Evolutionary conservation across 257 asterid species (phyloP), one percentile per base, ranked within the genome.

Genomic region (Solanum stenotomum): DNA sequence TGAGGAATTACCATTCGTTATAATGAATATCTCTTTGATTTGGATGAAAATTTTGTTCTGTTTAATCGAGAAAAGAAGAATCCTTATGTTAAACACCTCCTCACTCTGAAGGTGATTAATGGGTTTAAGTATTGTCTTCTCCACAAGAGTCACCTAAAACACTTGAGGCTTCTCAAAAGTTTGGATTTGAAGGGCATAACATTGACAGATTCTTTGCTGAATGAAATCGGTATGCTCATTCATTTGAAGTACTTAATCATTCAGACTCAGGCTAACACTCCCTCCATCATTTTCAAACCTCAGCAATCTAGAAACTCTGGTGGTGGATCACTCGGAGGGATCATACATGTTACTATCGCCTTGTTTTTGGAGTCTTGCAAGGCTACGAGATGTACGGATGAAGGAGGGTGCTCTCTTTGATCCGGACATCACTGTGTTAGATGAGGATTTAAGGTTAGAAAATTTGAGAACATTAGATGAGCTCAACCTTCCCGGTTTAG

Each of bases 391-490:
- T n/a, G 11, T 89, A 4, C 14, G 2, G 11, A 85, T 78, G 0
- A 2, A 0, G 0, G 0, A 1, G 0, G 1, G 34, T 27, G 8
- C 27, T 15, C 0, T 40, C 2, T 40, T 25, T 44, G 38, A 71
- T 44, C 56, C 46, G 1, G 0, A 10, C 46, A 10, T 10, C 46
- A 40, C 4, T 29, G 49, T 33, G 61, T 33, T 22, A 9, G 68
- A n/a, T 1, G 15, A 33, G n/a, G 20, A 23, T 0, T 38, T 0
- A 15, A 27, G 16, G 42, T 25, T 75, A 8, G 49, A 42, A 42
- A 42, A 42, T 42, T 42, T 42, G 49, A 42, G 5, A 42, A 42
- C 15, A 42, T 42, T 88, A 4, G 14, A 5, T 14, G 0, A 1
- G 1, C 44, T 71, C 44, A 0, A 3, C 38, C 35, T 72, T 23